These are phyloP conservation scores for Hypholoma fasciculare DNA, from an alignment of 768 basidiomycete species.

Conservation along the genomic window DNA sequence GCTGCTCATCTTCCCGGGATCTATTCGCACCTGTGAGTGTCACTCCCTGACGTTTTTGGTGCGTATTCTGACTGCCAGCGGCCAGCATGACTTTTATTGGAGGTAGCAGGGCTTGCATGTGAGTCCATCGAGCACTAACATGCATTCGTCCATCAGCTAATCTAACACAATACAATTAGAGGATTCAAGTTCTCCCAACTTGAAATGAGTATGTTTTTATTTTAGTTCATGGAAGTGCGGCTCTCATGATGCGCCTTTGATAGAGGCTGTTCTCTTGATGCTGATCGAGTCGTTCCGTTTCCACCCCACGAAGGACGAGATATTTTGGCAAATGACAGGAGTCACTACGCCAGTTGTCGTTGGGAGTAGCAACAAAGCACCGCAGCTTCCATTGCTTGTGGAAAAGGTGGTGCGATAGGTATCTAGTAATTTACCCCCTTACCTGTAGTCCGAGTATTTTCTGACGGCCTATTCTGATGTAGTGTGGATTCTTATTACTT, in stretches of 20 bases:
- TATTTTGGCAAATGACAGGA: slow-evolving; percentile 12
- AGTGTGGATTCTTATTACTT: too few relatives aligned
- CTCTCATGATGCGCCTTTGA: background rate
- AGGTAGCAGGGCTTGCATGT: slow-evolving; percentile 47
- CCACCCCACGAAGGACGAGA: slow-evolving; percentile 3
- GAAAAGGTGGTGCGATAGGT: background rate
- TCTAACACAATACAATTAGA: background rate
- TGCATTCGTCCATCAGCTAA: background rate
- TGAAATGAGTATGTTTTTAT: background rate
- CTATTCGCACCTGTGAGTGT: slow-evolving; percentile 22
- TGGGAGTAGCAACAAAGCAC: background rate
- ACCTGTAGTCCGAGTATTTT: too few relatives aligned
- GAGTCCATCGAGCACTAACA: slow-evolving; percentile 10
- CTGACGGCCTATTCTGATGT: too few relatives aligned
- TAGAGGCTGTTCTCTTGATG: slow-evolving; percentile 7
- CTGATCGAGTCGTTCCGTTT: slow-evolving; percentile 11
- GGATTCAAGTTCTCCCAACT: slow-evolving; percentile 11
- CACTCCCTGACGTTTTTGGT: background rate
- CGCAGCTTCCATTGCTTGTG: slow-evolving; percentile 6
- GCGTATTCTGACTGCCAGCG: background rate
- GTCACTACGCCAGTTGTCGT: slow-evolving; percentile 6
- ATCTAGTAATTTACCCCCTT: background rate
- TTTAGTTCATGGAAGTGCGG: background rate
- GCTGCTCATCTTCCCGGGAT: slow-evolving; percentile 21
- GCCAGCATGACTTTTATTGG: slow-evolving; percentile 37